A percentile compares a stretch with the other conserved stretches of the same genome.
phyloP scores from a whole-genome alignment of 1,139 yeast species.

The Scheffersomyces parashehatae region DNA sequence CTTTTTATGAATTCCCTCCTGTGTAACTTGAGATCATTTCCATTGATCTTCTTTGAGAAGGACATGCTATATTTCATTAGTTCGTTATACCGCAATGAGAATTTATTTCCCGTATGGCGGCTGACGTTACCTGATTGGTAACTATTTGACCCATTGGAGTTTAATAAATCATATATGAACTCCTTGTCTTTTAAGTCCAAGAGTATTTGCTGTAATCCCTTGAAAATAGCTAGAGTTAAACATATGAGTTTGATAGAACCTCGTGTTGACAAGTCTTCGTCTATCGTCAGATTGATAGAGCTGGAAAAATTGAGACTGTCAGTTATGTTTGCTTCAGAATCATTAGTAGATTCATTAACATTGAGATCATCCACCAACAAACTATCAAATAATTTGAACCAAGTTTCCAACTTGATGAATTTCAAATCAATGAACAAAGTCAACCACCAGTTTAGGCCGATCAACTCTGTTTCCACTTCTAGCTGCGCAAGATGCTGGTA shows the following conservation, averaged over 20 bases:
- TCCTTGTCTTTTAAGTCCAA: constrained; percentile 1
- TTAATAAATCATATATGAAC: neutral
- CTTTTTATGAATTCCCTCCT: too few relatives aligned
- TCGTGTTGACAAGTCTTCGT: neutral
- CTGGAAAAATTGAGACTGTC: neutral
- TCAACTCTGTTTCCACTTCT: constrained; percentile 50
- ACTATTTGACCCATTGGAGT: neutral
- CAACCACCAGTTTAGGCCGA: constrained; percentile 62
- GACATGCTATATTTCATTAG: neutral
- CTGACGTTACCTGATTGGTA: neutral
- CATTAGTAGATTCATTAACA: neutral
- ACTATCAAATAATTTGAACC: constrained; percentile 56
- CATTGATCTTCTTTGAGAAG: neutral
- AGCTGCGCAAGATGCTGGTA: constrained; percentile 33
- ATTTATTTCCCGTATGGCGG: neutral
- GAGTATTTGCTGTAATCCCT: neutral
- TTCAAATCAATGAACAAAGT: constrained; percentile 51
- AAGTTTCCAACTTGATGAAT: constrained; percentile 51
- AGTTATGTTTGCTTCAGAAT: neutral
- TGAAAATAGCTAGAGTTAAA: neutral
- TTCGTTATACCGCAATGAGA: neutral
- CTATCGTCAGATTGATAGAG: neutral
- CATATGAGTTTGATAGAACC: neutral
- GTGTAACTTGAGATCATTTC: neutral
- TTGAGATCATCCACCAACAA: constrained; percentile 33